A percentile compares a stretch with the other conserved stretches of the same genome.
Conservation (phyloP, 495 filamentous ascomycete genomes). For the Penicillium canariense region DNA sequence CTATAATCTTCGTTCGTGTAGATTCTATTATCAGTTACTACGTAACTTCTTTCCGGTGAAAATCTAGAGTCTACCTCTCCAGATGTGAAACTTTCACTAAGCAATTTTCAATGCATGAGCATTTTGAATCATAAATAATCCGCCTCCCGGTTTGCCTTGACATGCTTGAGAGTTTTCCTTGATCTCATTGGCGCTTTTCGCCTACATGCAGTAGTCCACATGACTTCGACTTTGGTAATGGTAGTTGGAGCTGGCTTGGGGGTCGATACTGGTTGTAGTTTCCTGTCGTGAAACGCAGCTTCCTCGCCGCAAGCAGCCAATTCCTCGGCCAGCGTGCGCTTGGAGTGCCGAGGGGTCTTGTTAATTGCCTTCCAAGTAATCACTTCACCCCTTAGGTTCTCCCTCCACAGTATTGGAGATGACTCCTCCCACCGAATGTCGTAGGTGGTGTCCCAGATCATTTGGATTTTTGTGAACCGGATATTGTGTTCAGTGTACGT, state of each 20-base stretch:
- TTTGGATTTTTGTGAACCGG: background rate
- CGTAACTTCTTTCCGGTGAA: no score
- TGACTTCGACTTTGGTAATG: background rate
- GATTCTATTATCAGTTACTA: no score
- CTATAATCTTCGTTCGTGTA: no score
- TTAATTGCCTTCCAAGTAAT: background rate
- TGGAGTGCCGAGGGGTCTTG: background rate
- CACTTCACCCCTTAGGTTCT: background rate
- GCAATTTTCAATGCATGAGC: no score
- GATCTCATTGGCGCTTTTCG: background rate
- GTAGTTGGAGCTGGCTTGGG: background rate
- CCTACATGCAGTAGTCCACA: background rate
- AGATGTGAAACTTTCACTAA: no score
- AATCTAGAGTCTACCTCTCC: no score
- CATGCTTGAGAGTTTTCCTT: background rate
- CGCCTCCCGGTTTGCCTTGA: background rate
- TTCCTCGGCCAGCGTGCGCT: conserved; percentile 1
- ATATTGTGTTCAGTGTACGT: background rate
- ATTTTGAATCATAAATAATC: no score
- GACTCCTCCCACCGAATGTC: background rate
- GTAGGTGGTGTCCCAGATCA: conserved; percentile 2
- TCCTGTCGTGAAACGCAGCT: background rate
- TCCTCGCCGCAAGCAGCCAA: background rate
- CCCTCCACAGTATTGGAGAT: background rate
- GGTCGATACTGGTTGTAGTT: background rate